Evolutionary conservation across 352 stramenopile genomes (phyloP).

Genomic region (Phytopythium ostracodes): DNA sequence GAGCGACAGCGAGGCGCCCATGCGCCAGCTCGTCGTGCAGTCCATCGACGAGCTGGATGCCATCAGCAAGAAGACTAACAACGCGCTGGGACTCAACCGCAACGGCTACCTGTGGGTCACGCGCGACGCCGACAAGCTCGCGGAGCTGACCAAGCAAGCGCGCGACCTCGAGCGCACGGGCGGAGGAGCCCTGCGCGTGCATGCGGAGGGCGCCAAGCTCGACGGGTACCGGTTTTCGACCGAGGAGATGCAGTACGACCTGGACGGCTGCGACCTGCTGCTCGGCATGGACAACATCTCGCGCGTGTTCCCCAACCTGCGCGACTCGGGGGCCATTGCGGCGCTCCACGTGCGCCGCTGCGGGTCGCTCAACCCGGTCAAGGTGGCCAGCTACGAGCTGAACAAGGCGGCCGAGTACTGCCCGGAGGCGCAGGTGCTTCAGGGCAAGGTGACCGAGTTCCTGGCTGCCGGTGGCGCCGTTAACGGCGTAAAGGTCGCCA

Average conservation of each 20-base stretch:
- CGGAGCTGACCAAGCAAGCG: slow-evolving; percentile 41
- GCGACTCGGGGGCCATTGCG: slow-evolving; percentile 46
- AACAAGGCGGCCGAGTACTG: slow-evolving; percentile 63
- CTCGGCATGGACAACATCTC: slow-evolving; percentile 60
- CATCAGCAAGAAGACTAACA: slow-evolving; percentile 52
- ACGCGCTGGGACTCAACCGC: slow-evolving; percentile 66
- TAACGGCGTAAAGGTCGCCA: slow-evolving; percentile 49
- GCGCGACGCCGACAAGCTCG: slow-evolving; percentile 39
- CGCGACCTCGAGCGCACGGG: slow-evolving; percentile 45
- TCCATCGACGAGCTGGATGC: slow-evolving; percentile 76
- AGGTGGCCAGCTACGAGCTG: slow-evolving; percentile 64
- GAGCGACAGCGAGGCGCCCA: slow-evolving; percentile 56
- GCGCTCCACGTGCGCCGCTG: slow-evolving; percentile 69
- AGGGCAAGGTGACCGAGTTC: slow-evolving; percentile 62
- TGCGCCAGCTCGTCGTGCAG: slow-evolving; percentile 62
- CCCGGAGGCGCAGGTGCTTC: slow-evolving; percentile 46
- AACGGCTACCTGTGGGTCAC: slow-evolving; percentile 83
- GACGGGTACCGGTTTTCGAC: slow-evolving; percentile 41
- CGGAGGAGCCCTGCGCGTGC: slow-evolving; percentile 46
- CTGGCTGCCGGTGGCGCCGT: slow-evolving; percentile 41
- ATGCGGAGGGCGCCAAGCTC: slow-evolving; percentile 31
- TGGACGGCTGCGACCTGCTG: slow-evolving; percentile 64
- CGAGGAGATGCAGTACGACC: slow-evolving; percentile 44
- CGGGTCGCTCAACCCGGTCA: slow-evolving; percentile 67
- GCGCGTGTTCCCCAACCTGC: slow-evolving; percentile 52